Base-by-base conservation (phyloP, 345 rosid genomes). In the Ricinus communis region DNA sequence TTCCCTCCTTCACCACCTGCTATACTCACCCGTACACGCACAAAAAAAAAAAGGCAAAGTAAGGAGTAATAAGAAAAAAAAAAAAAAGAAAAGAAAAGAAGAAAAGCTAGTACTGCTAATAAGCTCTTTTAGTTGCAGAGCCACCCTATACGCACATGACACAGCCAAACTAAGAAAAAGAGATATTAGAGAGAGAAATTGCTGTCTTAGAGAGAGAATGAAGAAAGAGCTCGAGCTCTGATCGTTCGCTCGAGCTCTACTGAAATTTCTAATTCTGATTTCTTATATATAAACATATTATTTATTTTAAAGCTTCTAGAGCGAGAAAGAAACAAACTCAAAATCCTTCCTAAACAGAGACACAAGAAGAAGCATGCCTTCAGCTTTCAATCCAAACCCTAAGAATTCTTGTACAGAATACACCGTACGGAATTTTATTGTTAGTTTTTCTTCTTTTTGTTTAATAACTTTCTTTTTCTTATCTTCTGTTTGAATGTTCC, bases 11-110 rank as follows among this genome's bases (percentile, higher is more conserved):
- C n/a, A n/a, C n/a, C n/a, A n/a, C n/a, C n/a, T n/a, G n/a, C n/a
- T n/a, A n/a, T n/a, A n/a, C n/a, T n/a, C n/a, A n/a, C n/a, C n/a
- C n/a, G 76, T 47, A 67, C 62, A 25, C 66, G 15, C 64, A 33
- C 63, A 49, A 14, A 71, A 69, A 51, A 63, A 74, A 77, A 64
- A 67, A 61, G 30, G 33, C 47, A 21, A 53, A 63, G 59, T 27
- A 38, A 12, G 3, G 2, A 67, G 71, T 46, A 28, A 58, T 15
- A 45, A 25, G 1, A 15, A 18, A 43, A 8, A 57, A 28, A 72
- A 45, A 64, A 60, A 49, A 33, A 6, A 11, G 9, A 72, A 72
- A 71, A 80, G 82, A 74, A 71, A 82, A n/a, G n/a, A 82, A 74
- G 82, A 69, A 27, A 62, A 18, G 1, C 27, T 2, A n/a, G 31